A percentile compares a stretch with the other conserved stretches of the same genome.
Conservation (phyloP, 1,139 yeast genomes). For the Debaryomyces singareniensis region DNA sequence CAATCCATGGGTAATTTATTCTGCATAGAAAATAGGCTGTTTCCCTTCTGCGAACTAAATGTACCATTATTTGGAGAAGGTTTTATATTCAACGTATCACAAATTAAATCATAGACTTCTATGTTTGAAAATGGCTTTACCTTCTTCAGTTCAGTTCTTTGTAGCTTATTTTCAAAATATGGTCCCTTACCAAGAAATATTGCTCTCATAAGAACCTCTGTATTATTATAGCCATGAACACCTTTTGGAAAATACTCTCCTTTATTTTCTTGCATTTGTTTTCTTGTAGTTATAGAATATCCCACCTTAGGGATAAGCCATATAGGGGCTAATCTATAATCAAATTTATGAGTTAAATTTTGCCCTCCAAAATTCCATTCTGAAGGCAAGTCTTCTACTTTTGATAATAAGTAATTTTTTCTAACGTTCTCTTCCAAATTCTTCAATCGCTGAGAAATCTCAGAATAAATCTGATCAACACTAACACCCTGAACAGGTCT, state of each 20-base stretch:
- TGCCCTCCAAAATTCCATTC: slow-evolving; percentile 65
- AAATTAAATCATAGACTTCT: slow-evolving; percentile 68
- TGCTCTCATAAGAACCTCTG: slow-evolving; percentile 77
- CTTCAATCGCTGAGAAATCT: slow-evolving; percentile 16
- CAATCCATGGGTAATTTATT: slow-evolving; percentile 43
- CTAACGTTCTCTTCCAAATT: slow-evolving; percentile 15
- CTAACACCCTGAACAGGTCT: slow-evolving; percentile 43
- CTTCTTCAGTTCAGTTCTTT: slow-evolving; percentile 15
- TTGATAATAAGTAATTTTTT: slow-evolving; percentile 42
- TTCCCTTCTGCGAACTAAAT: slow-evolving; percentile 6
- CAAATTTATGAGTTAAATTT: slow-evolving; percentile 31
- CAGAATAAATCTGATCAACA: slow-evolving; percentile 14
- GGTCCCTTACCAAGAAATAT: slow-evolving; percentile 80
- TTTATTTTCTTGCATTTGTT: slow-evolving; percentile 44
- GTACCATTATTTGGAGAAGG: slow-evolving; percentile 64
- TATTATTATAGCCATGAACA: slow-evolving; percentile 78
- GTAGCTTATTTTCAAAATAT: slow-evolving; percentile 40
- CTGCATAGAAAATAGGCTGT: slow-evolving; percentile 14
- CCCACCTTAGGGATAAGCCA: slow-evolving; percentile 85
- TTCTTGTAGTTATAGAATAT: slow-evolving; percentile 63
- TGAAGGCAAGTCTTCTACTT: slow-evolving; percentile 53
- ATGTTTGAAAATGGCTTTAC: slow-evolving; percentile 64
- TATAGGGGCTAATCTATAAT: slow-evolving; percentile 69
- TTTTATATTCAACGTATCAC: slow-evolving; percentile 54
- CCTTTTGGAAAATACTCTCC: slow-evolving; percentile 61